Percentiles rank a stretch among this genome's conserved stretches.
Conservation (phyloP, 192 early-diverging fungal genomes). For the Glomus cerebriforme region DNA sequence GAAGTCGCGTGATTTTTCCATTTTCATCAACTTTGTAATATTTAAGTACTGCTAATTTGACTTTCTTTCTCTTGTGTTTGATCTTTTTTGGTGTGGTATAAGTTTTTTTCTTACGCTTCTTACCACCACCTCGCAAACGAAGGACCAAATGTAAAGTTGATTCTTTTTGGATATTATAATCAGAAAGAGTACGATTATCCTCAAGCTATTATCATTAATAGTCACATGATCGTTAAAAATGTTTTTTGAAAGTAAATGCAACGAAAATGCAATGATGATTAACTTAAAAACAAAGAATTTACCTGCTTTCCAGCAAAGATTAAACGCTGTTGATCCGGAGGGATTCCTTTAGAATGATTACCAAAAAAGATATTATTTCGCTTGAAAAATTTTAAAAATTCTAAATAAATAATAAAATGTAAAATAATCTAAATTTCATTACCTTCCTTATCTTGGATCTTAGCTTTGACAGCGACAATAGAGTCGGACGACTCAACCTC, state of each 20-base stretch:
- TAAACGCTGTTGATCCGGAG: conserved; percentile 40
- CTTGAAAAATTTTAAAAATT: neutral
- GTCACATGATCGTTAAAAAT: conserved; percentile 34
- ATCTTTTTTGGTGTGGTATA: conserved; percentile 99
- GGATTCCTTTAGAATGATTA: conserved; percentile 41
- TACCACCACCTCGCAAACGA: conserved; percentile 81
- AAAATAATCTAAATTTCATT: conserved; percentile 23
- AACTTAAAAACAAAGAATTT: conserved; percentile 41
- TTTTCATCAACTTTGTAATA: conserved; percentile 99
- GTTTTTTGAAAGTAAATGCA: too few relatives aligned
- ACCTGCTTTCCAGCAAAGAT: conserved; percentile 28
- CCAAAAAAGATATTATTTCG: neutral
- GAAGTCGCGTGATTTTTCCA: conserved; percentile 97
- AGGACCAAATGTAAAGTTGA: conserved; percentile 74
- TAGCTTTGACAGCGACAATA: conserved; percentile 81
- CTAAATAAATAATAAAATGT: neutral
- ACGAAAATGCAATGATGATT: conserved; percentile 23
- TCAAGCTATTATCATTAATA: conserved; percentile 44
- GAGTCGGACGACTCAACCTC: conserved; percentile 81
- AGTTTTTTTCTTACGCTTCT: conserved; percentile 99
- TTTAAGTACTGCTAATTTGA: conserved; percentile 98
- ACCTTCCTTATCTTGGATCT: conserved; percentile 87
- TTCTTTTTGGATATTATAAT: conserved; percentile 64
- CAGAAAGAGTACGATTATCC: conserved; percentile 50
- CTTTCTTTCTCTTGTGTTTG: conserved; percentile 98